Conservation (phyloP, 78 protist genomes). For the Mantamonas sphyraenae region DNA sequence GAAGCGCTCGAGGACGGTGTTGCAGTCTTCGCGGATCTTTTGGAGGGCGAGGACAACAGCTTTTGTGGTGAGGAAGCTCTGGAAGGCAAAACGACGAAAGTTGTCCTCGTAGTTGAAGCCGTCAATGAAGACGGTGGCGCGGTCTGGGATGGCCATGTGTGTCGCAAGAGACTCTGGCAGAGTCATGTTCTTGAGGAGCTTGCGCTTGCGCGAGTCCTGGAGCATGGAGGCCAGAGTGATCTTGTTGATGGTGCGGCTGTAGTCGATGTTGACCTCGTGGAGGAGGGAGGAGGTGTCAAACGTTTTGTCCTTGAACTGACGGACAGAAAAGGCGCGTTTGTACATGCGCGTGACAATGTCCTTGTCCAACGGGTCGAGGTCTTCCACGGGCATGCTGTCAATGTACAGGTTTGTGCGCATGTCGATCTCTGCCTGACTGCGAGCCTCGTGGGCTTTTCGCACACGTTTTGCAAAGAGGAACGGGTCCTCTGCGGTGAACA, state of each 20-base stretch:
- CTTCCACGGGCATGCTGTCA: slow-evolving; percentile 73
- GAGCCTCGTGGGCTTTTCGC: slow-evolving; percentile 11
- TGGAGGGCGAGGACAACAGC: slow-evolving; percentile 30
- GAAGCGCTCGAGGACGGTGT: slow-evolving; percentile 1
- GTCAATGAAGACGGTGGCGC: neutral
- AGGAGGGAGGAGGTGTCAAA: slow-evolving; percentile 14
- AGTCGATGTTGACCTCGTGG: slow-evolving; percentile 31
- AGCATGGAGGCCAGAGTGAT: slow-evolving; percentile 17
- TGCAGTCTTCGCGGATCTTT: slow-evolving; percentile 37
- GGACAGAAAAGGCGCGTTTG: neutral
- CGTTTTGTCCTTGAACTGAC: neutral
- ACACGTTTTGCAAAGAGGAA: slow-evolving; percentile 40
- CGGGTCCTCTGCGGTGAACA: slow-evolving; percentile 51
- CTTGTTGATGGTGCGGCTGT: slow-evolving; percentile 39
- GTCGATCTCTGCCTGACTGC: slow-evolving; percentile 1
- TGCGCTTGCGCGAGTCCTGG: slow-evolving; percentile 9
- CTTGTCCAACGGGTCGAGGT: slow-evolving; percentile 11
- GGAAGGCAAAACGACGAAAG: slow-evolving; percentile 6
- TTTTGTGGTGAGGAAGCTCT: slow-evolving; percentile 46
- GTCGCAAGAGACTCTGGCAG: slow-evolving; percentile 5
- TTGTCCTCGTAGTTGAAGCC: slow-evolving; percentile 2
- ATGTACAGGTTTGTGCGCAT: slow-evolving; percentile 31
- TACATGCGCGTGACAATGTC: slow-evolving; percentile 13
- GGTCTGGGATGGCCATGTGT: neutral
- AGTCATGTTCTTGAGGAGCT: neutral